Percentiles rank a stretch among this genome's conserved stretches.
These are phyloP conservation scores for Hypholoma fasciculare DNA, from an alignment of 768 basidiomycete genomes.

Conservation along the genomic window DNA sequence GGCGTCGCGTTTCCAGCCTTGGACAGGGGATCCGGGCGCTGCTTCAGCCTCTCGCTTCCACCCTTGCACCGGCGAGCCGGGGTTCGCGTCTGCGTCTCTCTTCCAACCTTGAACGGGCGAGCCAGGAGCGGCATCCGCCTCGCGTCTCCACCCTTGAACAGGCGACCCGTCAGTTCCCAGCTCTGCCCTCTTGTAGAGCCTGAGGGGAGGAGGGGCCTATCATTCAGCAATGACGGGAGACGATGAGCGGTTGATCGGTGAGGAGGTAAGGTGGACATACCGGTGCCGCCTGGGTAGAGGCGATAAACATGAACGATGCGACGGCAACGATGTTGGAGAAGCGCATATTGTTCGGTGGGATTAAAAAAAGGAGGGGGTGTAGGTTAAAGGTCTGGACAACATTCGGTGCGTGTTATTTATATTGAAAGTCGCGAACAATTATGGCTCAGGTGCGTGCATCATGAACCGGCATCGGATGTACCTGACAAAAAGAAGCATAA, in stretches of 20 bases:
- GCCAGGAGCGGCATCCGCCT: not conserved
- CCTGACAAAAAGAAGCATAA: not conserved
- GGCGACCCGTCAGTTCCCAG: not conserved
- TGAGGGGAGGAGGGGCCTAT: not conserved
- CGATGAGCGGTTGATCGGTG: not conserved
- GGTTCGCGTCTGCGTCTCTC: not conserved
- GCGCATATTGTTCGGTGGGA: not conserved
- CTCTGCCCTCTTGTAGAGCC: not conserved
- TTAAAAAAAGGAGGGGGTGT: not conserved
- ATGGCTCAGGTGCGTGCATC: not conserved
- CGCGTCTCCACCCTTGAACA: not conserved
- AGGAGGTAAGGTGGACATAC: not conserved
- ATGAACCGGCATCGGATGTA: constrained; percentile 1
- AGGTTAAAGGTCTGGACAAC: not conserved
- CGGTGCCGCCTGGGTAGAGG: not conserved
- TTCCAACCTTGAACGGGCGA: not conserved
- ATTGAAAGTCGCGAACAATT: not conserved
- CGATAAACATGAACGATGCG: not conserved
- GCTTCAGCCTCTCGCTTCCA: not conserved
- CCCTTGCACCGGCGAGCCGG: not conserved
- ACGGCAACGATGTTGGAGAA: not conserved
- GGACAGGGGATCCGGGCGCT: not conserved
- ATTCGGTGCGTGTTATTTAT: constrained; percentile 1
- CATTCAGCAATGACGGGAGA: not conserved
- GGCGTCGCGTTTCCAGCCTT: not conserved